Evolutionary conservation across 2,329 filamentous ascomycete genomes (phyloP).

Genomic region (Aspergillus neotritici): DNA sequence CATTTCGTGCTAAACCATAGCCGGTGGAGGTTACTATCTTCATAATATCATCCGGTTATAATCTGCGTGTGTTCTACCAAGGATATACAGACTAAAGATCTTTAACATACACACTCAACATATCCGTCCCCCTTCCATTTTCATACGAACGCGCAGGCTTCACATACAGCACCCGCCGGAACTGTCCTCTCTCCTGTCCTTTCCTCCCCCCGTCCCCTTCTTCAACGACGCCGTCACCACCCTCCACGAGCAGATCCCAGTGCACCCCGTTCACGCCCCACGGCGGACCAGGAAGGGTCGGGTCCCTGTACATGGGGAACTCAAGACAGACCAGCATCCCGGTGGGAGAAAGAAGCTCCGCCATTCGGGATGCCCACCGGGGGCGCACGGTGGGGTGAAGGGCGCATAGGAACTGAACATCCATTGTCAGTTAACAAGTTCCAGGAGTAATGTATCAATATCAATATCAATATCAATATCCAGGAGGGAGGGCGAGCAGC

Average conservation of each 20-base stretch:
- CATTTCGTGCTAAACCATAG: too few species aligned
- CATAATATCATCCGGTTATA: too few species aligned
- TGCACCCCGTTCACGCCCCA: conserved; percentile 35
- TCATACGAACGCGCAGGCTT: conserved; percentile 31
- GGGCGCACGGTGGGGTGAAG: conserved; percentile 50
- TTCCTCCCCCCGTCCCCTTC: conserved; percentile 9
- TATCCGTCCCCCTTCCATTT: conserved; percentile 30
- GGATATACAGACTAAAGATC: too few species aligned
- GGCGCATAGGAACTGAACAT: conserved; percentile 56
- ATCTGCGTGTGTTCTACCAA: too few species aligned
- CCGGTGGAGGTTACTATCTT: too few species aligned
- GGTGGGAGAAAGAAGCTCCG: conserved; percentile 44
- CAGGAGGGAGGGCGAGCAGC: neutral
- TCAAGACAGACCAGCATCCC: conserved; percentile 53
- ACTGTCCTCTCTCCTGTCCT: conserved; percentile 6
- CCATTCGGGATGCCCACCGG: conserved; percentile 51
- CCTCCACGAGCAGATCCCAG: conserved; percentile 28
- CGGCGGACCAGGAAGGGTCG: conserved; percentile 33
- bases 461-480: conserved; percentile 1
- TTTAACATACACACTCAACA: conserved; percentile 28
- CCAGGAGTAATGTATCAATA: too few species aligned
- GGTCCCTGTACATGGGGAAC: conserved; percentile 39
- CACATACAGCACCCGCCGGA: conserved; percentile 26
- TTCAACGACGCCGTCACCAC: conserved; percentile 22
- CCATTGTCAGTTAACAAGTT: too few species aligned